Base-by-base conservation (phyloP, 208 protist species). In the Crithidia bombi region DNA sequence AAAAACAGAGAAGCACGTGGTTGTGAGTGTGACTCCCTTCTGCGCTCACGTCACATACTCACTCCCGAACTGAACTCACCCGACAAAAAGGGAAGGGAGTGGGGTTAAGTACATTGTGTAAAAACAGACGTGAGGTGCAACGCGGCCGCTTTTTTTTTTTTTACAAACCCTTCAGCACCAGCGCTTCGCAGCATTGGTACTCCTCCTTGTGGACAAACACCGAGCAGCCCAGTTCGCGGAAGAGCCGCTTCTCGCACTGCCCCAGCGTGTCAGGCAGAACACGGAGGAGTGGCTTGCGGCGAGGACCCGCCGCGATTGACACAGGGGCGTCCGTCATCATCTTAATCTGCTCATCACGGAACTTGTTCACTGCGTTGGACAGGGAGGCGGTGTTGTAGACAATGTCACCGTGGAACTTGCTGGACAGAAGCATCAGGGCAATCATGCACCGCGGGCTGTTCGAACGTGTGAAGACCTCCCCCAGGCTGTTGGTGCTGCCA, bases 371-470 rank as follows among this genome's bases (percentile, higher is more conserved):
- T n/a, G 64, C 72, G 11, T 49, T 52, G 38, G 75, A 72, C 15
- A 87, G 69, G 21, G 76, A 83, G 5, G 43, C 63, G 25, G 69
- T 71, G 59, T 81, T 69, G 70, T 85, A 88, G 15, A 69, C 68
- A 21, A 72, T 54, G 39, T 88, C 83, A 32, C 68, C 78, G 51
- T 85, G 76, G 23, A 83, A 76, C 70, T 88, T 88, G 56, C 51
- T 68, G 33, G 75, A 65, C 32, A 82, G 52, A 28, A 73, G 52
- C 28, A 85, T 65, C 15, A 76, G 43, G 4, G 83, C 78, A 15
- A 84, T 57, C 32, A 88, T 43, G 67, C 64, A 56, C 32, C 79
- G 79, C 19, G 57, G 62, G n/a, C 47, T 65, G 58, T 63, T 79
- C 36, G 72, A 32, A 50, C 65, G 64, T 49, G 75, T 73, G 44